Conservation (phyloP, 352 stramenopile genomes). For the Pythium phragmiticola region DNA sequence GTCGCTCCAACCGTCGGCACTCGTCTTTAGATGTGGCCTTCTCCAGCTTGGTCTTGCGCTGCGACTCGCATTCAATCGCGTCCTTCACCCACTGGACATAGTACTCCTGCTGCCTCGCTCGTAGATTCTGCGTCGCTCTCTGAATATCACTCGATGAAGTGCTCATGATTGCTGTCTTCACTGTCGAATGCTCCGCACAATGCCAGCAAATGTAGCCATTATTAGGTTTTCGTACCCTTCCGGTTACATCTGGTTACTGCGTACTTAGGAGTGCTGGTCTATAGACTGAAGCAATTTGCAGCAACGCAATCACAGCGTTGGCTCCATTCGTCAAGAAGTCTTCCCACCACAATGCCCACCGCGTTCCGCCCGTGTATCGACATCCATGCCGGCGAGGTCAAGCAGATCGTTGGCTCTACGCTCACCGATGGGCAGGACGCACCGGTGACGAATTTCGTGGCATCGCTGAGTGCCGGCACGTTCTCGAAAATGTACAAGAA, state of each 20-base stretch:
- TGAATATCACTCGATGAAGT: conserved; percentile 14
- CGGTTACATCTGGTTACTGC: neutral
- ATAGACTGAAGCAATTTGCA: neutral
- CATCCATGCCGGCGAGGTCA: conserved; percentile 96
- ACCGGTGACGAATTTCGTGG: conserved; percentile 93
- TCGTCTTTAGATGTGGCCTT: conserved; percentile 41
- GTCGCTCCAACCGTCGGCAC: conserved; percentile 46
- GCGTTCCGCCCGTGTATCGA: conserved; percentile 99
- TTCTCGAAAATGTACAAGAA: conserved; percentile 92
- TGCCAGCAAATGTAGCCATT: conserved; percentile 18
- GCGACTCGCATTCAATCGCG: conserved; percentile 50
- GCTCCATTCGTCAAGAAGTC: conserved; percentile 9
- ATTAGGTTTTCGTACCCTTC: neutral
- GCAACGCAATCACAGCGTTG: conserved; percentile 22
- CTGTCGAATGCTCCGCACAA: neutral
- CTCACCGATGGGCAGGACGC: conserved; percentile 84
- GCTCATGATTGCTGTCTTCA: conserved; percentile 3
- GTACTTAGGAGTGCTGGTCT: conserved; percentile 26
- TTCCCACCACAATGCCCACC: conserved; percentile 48
- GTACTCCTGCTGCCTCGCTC: conserved; percentile 37
- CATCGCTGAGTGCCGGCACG: conserved; percentile 59
- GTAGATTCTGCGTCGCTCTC: conserved; percentile 23
- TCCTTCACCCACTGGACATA: conserved; percentile 58
- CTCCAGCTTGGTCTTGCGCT: conserved; percentile 43
- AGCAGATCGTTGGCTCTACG: conserved; percentile 98